Base-by-base conservation (phyloP, 1,284 basidiomycete genomes). In the Rhodotorula sp. region DNA sequence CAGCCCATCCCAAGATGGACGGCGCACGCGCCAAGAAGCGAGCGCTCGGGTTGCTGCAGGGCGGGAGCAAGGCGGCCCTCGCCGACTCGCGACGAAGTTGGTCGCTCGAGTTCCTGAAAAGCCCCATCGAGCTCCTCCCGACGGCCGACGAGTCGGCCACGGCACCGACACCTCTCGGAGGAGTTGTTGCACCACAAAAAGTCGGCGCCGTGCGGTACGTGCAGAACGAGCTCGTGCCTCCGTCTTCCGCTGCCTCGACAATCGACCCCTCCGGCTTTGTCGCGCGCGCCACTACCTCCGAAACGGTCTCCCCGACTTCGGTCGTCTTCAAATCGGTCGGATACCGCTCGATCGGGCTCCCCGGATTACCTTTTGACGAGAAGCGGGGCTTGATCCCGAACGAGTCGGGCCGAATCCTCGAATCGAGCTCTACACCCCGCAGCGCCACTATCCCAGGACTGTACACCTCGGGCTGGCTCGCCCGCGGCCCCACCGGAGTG, bases 391-490 rank as follows among this genome's bases (percentile, higher is more conserved):
- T 81, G 29, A 82, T 91, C 7, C n/a, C 77, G 86, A 68, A 83
- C 82, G 14, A 76, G 80, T 30, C 78, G 77, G 26, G 86, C 83
- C 12, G 79, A 73, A 29, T 82, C 79, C 6, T 75, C 86, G 67
- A 75, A 49, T 68, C 67, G 22, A 37, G 60, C 33, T 72, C 82
- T 78, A 73, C 85, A 4, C 84, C 84, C 37, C 89, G 89, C 51
- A 14, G n/a, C 26, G n/a, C n/a, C n/a, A 17, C 26, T 15, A n/a
- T 54, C 53, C 26, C 53, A 26, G 53, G 53, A 8, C 84, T 93
- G 3, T 98, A 97, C 79, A 89, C 91, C 3, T 89, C 91, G 1
- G 95, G 95, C 4, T 99, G 96, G 96, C 89, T 93, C 0, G 90
- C 93, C 0, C 87, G 87, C 18, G 96, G 95, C 30, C 94, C 95